These are phyloP conservation scores for Daldinia loculata DNA, from an alignment of 495 filamentous ascomycete species.

Conservation along the genomic window DNA sequence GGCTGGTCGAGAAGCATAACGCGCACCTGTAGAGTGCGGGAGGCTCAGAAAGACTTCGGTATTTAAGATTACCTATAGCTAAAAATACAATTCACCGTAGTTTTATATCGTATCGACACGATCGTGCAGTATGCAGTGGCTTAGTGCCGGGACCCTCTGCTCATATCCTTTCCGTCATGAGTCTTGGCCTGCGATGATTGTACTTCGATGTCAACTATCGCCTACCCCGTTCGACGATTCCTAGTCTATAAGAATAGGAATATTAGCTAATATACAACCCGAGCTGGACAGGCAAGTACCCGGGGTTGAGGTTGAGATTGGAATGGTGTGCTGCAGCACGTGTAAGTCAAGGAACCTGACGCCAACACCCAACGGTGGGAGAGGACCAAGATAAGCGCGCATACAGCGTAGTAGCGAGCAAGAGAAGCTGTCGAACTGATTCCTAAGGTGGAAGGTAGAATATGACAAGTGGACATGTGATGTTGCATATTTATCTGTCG, in stretches of 20 bases:
- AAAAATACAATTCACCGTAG: background rate
- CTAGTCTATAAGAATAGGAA: background rate
- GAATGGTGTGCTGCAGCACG: constrained; percentile 18
- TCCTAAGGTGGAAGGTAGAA: constrained; percentile 29
- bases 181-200: background rate
- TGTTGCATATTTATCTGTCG: constrained; percentile 16
- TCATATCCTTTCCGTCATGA: background rate
- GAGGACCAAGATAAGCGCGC: constrained; percentile 16
- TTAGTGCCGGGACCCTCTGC: background rate
- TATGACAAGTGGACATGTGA: constrained; percentile 14
- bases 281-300: background rate
- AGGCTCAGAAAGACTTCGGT: background rate
- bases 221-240: background rate
- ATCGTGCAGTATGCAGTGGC: background rate
- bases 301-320: background rate
- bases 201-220: background rate
- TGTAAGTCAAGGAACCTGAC: constrained; percentile 28
- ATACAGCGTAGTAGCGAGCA: constrained; percentile 3
- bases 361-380: background rate
- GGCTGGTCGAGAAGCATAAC: background rate
- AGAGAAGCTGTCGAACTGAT: background rate
- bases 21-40: background rate
- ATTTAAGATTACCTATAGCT: background rate
- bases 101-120: background rate
- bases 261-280: background rate